Evolutionary conservation across 2,329 filamentous ascomycete genomes (phyloP), one percentile per base, ranked within the genome.

Genomic region (Elsinoe batatas): DNA sequence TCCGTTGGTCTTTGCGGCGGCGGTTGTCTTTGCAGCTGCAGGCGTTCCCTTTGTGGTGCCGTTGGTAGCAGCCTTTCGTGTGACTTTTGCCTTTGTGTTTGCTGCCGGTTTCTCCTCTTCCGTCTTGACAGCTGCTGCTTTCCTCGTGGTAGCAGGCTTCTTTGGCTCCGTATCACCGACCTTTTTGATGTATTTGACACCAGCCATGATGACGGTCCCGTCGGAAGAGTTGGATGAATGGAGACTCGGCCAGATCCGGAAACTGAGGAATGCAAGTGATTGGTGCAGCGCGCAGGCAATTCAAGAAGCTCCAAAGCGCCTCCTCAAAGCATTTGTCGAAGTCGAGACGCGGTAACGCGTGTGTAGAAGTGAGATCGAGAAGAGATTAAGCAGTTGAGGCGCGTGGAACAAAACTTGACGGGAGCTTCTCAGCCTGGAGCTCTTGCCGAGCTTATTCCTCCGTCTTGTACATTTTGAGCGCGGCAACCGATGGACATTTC

Each of bases 161-260:
- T 65, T 49, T 63, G 40, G 49, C 53, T 59, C 56, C 51, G 58
- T 56, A 15, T 60, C 58, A 54, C 61, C 59, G 20, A 57, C 61
- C 40, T 61, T 61, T 56, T 65, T 65, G 58, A 65, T 62, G 56
- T 64, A 64, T 55, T 65, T 65, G 53, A 65, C 63, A 47, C 64
- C 62, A 22, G 64, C 64, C 64, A 65, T 61, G 60, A 44, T 37
- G 42, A 20, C 20, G n/a, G 26, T 15, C 10, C 18, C 10, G n/a
- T 20, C 40, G 30, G 18, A 17, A 13, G 20, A 5, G 32, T 6
- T 12, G n/a, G 17, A 12, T 46, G 38, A 20, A 42, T 42, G 49
- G 49, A 37, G 47, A 44, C 43, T 54, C 50, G 56, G 42, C 32
- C 37, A 42, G 36, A 30, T 40, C 50, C 30, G 40, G 38, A 50